Base-by-base conservation (phyloP, 768 basidiomycete species). In the Fomitopsis pulvina region DNA sequence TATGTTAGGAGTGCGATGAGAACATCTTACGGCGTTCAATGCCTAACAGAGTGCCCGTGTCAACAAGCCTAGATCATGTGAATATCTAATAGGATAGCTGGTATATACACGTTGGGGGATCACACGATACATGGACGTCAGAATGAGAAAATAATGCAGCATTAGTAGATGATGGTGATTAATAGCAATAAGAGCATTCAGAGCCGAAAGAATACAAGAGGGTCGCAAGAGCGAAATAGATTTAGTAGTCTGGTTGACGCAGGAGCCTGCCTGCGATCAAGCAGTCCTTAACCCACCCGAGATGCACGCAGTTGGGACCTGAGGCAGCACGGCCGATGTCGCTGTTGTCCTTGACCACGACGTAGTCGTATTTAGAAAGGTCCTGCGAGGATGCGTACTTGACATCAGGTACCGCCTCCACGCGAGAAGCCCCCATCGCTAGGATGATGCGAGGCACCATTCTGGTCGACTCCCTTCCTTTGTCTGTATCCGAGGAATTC, bases 281-380 rank as follows among this genome's bases (percentile, higher is more conserved):
- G 58, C 85, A 85, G 41, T 87, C 78, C 64, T 92, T 92, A 34
- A 92, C 77, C 87, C 87, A 92, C 16, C 65, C 60, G 67, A 87
- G 79, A 51, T 74, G 67, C 14, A 83, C 81, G 34, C 66, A 67
- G 16, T 67, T 71, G 21, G 60, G 70, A 41, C 51, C 29, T 48
- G 55, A 56, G 34, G 66, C 55, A 34, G 65, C 57, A 7, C 61
- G 53, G 26, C 54, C 55, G 43, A 63, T 66, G 30, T 68, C 67
- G 11, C 64, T 60, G 43, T 53, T 61, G 27, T 84, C 79, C 54
- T 79, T 77, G 52, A 82, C 72, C 46, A 92, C 71, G 34, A 89
- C 65, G 52, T 81, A 83, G 59, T 85, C 76, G 62, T 80, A 89
- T 6, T 54, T 63, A 25, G 20, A 51, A 12, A 57, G 70, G 21